A percentile compares a stretch with the other conserved stretches of the same genome.
phyloP scores from a whole-genome alignment of 140 eudicot genomes.

The Ambrosia hybrid region DNA sequence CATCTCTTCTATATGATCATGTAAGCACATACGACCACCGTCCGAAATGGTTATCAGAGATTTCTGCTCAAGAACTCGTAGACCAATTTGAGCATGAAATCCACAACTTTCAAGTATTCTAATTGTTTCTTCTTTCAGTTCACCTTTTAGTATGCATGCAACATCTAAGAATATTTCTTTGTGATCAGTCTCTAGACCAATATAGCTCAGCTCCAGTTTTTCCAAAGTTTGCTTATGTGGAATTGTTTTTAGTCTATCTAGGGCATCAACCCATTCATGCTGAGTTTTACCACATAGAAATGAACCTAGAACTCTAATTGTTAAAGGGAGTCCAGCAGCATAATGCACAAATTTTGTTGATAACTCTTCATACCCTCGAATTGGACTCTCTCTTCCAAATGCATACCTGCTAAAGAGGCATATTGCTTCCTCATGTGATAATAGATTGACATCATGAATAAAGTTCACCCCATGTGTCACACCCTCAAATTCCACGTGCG shows the following conservation, averaged over 20 bases:
- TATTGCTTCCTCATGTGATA: slow-evolving; percentile 5
- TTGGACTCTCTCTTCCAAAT: slow-evolving; percentile 1
- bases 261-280: slow-evolving; percentile 15
- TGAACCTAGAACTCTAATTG: slow-evolving; percentile 30
- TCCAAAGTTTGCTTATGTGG: slow-evolving; percentile 12
- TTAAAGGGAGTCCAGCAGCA: slow-evolving; percentile 38
- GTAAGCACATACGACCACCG: slow-evolving; percentile 14
- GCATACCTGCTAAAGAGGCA: slow-evolving; percentile 11
- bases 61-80: slow-evolving; percentile 25
- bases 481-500: no score
- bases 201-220: slow-evolving; percentile 22
- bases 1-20: slow-evolving; percentile 33
- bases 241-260: slow-evolving; percentile 17
- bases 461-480: slow-evolving; percentile 10
- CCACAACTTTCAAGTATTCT: slow-evolving; percentile 24
- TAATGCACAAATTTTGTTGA: slow-evolving; percentile 6
- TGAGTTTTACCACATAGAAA: slow-evolving; percentile 11
- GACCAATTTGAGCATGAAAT: slow-evolving; percentile 19
- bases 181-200: not conserved
- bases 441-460: slow-evolving; percentile 12
- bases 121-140: not conserved
- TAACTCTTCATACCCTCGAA: not conserved
- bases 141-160: slow-evolving; percentile 25
- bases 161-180: slow-evolving; percentile 33
- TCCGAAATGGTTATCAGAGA: slow-evolving; percentile 10